Percentiles rank a stretch among this genome's conserved stretches.
These are phyloP conservation scores for Cystobasidium pallidum DNA, from an alignment of 1,284 basidiomycete species.

Conservation along the genomic window DNA sequence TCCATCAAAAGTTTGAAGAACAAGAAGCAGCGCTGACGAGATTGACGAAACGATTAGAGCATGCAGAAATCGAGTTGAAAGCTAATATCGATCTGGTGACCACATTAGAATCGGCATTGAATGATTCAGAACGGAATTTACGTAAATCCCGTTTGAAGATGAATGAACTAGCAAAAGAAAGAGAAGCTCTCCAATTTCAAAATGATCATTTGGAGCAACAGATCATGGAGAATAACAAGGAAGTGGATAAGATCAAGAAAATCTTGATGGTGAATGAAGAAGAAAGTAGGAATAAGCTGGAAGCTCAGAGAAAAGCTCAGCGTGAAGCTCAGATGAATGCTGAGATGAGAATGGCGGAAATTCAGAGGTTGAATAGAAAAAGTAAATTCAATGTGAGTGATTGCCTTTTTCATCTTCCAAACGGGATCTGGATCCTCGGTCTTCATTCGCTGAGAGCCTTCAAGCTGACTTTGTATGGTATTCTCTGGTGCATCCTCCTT, in stretches of 20 bases:
- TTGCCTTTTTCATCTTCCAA: not conserved
- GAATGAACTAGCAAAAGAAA: constrained; percentile 78
- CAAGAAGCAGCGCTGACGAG: constrained; percentile 67
- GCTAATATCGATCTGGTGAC: constrained; percentile 87
- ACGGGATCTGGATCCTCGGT: no score
- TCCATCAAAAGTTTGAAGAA: constrained; percentile 69
- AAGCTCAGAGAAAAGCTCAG: constrained; percentile 79
- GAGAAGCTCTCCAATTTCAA: constrained; percentile 70
- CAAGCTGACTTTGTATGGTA: no score
- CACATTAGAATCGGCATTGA: constrained; percentile 77
- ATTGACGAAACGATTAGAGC: constrained; percentile 84
- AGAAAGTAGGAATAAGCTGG: constrained; percentile 74
- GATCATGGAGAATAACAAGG: constrained; percentile 72
- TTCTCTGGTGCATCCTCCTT: no score
- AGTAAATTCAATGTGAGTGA: constrained; percentile 49
- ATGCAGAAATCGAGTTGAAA: constrained; percentile 86
- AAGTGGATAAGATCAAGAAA: constrained; percentile 73
- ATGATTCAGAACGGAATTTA: constrained; percentile 85
- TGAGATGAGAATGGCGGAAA: constrained; percentile 79
- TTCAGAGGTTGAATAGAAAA: constrained; percentile 61
- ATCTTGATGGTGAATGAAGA: constrained; percentile 77
- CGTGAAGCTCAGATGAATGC: constrained; percentile 79
- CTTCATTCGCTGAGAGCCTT: no score
- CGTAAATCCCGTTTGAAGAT: constrained; percentile 88
- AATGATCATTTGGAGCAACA: constrained; percentile 69